Evolutionary conservation across 202 grass and related monocot genomes (phyloP).

Genomic region (Alloteropsis angusta): DNA sequence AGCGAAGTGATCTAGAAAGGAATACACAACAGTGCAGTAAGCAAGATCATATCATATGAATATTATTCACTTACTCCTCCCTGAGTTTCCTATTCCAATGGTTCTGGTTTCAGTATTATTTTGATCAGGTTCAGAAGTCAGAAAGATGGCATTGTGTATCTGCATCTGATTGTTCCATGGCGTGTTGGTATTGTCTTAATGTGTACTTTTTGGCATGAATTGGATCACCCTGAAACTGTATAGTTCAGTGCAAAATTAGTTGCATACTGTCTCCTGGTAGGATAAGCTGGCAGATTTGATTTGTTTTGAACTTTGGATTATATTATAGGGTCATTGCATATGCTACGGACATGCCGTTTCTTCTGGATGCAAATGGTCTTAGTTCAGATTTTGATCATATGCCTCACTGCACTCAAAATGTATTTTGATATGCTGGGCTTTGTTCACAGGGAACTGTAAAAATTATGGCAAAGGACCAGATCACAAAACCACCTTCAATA

Average conservation of each 20-base stretch:
- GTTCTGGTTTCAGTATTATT: background rate
- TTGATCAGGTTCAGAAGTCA: background rate
- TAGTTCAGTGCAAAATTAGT: background rate
- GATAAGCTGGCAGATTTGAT: background rate
- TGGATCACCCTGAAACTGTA: background rate
- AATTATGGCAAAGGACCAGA: constrained; percentile 88
- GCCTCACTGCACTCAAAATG: background rate
- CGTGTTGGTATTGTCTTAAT: background rate
- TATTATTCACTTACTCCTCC: background rate
- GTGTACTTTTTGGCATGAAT: background rate
- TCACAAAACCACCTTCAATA: no score
- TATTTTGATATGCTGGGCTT: background rate
- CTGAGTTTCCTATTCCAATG: background rate
- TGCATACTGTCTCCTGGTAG: background rate
- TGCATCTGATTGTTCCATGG: background rate
- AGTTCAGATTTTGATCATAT: background rate
- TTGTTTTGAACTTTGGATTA: background rate
- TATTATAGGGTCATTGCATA: background rate
- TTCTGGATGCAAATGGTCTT: background rate
- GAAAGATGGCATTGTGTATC: background rate
- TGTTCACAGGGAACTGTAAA: constrained; percentile 68
- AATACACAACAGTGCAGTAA: background rate
- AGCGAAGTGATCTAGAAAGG: background rate
- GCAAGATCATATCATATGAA: background rate
- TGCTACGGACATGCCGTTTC: background rate